Base-by-base conservation (phyloP, 1,139 yeast genomes). In the Geotrichum aggregatum region DNA sequence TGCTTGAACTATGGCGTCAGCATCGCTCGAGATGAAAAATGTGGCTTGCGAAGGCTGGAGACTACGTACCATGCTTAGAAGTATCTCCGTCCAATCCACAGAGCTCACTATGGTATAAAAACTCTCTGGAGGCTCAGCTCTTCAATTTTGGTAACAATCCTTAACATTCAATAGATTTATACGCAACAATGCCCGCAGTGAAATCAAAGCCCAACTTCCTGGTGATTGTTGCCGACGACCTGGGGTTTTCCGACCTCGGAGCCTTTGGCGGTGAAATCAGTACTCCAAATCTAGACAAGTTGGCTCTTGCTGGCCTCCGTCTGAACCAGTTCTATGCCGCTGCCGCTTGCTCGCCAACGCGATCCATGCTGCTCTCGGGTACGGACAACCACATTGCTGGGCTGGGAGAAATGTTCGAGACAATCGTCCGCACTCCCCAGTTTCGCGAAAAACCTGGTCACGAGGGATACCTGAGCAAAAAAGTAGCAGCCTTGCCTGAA, bases 371-470 rank as follows among this genome's bases (percentile, higher is more conserved):
- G 7, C 66, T 80, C 42, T 76, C 82, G 1, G 85, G 84, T 1
- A 79, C 83, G 0, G 84, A 79, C 58, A 78, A 79, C 59, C 84
- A 79, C 55, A 74, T 79, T 62, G 83, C 83, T 7, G 84, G 84
- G 0, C 64, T 79, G 52, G 83, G 83, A 3, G 82, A 79, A 61
- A 78, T 79, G 83, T 76, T 75, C 0, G 84, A 79, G 60, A 75
- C 74, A 61, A 69, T 73, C 0, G 56, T 65, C 18, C 59, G 68
- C 14, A 50, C 56, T 13, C 51, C 53, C 21, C 53, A 47, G 19
- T 52, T 52, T 21, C 47, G 52, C 11, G 77, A 73, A 6, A 73
- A 76, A 61, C 79, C 79, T 0, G 83, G 83, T 0, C 78, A 79
- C 58, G 83, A 79, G 60, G 84, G 83, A 1, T 77, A 74, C 55